Evolutionary conservation across 768 basidiomycete genomes (phyloP).

Genomic region (Lactifluus piperatus): DNA sequence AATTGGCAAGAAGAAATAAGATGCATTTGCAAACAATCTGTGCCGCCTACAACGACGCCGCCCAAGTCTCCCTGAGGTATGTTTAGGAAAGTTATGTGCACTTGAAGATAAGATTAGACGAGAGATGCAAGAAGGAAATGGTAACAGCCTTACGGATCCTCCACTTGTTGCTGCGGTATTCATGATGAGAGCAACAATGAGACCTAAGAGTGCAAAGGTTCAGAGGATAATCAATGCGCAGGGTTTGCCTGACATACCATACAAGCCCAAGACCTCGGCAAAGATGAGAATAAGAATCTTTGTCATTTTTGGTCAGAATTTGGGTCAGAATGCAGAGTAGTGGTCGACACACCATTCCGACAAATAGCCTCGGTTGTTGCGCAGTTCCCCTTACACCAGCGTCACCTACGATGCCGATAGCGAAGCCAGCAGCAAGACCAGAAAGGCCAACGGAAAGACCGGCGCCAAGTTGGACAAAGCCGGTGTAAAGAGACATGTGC

Average conservation of each 20-base stretch:
- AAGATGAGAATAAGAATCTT: too few relatives aligned
- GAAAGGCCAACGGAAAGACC: slow-evolving; percentile 90
- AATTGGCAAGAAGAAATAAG: too few relatives aligned
- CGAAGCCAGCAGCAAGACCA: slow-evolving; percentile 95
- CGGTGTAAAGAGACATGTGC: slow-evolving; percentile 61
- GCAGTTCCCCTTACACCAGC: slow-evolving; percentile 97
- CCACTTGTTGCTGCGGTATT: slow-evolving; percentile 32
- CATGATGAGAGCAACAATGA: slow-evolving; percentile 47
- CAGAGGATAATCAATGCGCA: background rate
- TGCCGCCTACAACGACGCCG: background rate
- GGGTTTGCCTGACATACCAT: too few relatives aligned
- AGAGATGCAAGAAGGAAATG: background rate
- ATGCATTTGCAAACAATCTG: background rate
- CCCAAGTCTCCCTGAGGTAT: background rate
- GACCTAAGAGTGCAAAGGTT: slow-evolving; percentile 22
- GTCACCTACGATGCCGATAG: slow-evolving; percentile 98
- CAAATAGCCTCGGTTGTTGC: slow-evolving; percentile 90
- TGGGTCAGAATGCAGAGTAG: too few relatives aligned
- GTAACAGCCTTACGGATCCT: background rate
- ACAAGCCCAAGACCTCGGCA: too few relatives aligned
- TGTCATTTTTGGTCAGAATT: too few relatives aligned
- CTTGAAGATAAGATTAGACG: background rate
- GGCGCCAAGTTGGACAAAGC: slow-evolving; percentile 90
- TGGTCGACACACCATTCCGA: slow-evolving; percentile 65
- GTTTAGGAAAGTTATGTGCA: slow-evolving; percentile 4